Conservation (phyloP, 2,329 filamentous ascomycete genomes). For the Diplodia corticola region DNA sequence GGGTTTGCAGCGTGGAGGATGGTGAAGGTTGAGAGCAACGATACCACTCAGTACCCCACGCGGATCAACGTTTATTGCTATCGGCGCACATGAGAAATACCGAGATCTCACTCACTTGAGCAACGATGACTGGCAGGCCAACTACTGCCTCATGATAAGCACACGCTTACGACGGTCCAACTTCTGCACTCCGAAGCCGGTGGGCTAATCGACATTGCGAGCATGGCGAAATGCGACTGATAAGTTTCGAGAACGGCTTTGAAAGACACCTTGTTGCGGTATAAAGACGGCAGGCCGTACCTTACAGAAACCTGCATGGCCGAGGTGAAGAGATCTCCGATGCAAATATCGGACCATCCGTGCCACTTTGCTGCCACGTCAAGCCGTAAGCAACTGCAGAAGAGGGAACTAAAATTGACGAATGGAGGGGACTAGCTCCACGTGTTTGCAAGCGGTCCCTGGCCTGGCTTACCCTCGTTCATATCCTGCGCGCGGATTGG, state of each 20-base stretch:
- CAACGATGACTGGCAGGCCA: not conserved
- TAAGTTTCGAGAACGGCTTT: not conserved
- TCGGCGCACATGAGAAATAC: not conserved
- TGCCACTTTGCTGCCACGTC: constrained; percentile 5
- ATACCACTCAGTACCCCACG: not conserved
- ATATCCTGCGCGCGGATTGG: not conserved
- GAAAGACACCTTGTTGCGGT: not conserved
- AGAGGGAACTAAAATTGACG: constrained; percentile 8
- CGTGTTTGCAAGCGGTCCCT: constrained; percentile 9
- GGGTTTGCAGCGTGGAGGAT: no score
- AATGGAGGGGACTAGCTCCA: not conserved
- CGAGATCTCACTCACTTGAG: not conserved
- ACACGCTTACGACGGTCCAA: not conserved
- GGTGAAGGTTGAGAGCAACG: no score
- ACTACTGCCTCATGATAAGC: not conserved
- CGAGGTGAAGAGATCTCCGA: constrained; percentile 4
- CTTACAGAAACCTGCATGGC: constrained; percentile 14
- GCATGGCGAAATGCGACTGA: not conserved
- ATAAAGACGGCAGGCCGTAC: not conserved
- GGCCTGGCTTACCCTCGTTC: not conserved
- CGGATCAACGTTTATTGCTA: not conserved
- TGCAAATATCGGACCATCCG: not conserved
- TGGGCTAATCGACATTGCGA: not conserved
- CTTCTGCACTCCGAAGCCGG: not conserved
- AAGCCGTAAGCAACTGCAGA: constrained; percentile 3